Conservation (phyloP, 139 green algal species). For the Trebouxia sp. region DNA sequence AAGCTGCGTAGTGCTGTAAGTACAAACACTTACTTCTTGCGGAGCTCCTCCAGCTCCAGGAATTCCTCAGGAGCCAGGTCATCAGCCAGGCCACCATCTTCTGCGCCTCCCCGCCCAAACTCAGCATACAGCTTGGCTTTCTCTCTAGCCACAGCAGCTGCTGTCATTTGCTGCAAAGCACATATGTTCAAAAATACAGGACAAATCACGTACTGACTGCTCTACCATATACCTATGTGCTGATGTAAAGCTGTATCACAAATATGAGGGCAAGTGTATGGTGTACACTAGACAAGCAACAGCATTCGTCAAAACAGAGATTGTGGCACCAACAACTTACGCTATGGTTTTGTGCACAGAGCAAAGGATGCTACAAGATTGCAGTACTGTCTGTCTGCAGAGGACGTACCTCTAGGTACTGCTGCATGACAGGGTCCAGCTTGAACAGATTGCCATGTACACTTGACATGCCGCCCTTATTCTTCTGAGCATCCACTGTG, state of each 20-base stretch:
- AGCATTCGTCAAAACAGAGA: no score
- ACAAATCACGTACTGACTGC: background rate
- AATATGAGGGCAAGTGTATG: background rate
- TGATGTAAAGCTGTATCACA: background rate
- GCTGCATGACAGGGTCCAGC: constrained; percentile 40
- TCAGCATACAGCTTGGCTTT: constrained; percentile 35
- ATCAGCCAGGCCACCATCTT: background rate
- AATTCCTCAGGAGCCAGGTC: constrained; percentile 27
- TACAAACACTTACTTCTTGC: constrained; percentile 8
- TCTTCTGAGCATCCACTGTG: constrained; percentile 35
- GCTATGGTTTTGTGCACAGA: no score
- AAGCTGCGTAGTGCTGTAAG: background rate
- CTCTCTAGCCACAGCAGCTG: constrained; percentile 37
- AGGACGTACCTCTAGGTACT: constrained; percentile 33
- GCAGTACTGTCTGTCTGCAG: background rate
- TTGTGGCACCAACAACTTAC: no score
- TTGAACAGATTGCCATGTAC: constrained; percentile 44
- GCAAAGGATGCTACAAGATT: background rate
- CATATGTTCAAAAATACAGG: background rate
- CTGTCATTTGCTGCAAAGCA: constrained; percentile 35
- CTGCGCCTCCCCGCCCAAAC: background rate
- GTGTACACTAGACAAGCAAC: no score
- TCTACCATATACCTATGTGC: background rate
- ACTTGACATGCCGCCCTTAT: constrained; percentile 23
- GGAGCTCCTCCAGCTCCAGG: constrained; percentile 27